Percentiles rank a stretch among this genome's conserved stretches.
phyloP scores from a whole-genome alignment of 78 protist genomes.

The Dictyostelium discoideum region dicty_2.7 NC_007088.5:3972001-3972500 shows the following conservation, averaged over 20 bases:
- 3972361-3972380: slow-evolving; percentile 9
- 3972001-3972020: slow-evolving; percentile 65
- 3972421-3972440: neutral
- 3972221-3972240: neutral
- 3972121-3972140: slow-evolving; percentile 56
- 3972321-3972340: slow-evolving; percentile 21
- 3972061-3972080: slow-evolving; percentile 18
- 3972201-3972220: slow-evolving; percentile 27
- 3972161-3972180: slow-evolving; percentile 50
- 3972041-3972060: slow-evolving; percentile 7
- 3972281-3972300: slow-evolving; percentile 31
- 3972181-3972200: slow-evolving; percentile 57
- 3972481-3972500: neutral
- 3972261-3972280: neutral
- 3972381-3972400: neutral
- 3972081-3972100: slow-evolving; percentile 2
- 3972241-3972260: slow-evolving; percentile 5
- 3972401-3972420: slow-evolving; percentile 29
- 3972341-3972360: slow-evolving; percentile 31
- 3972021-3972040: neutral
- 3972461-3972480: neutral
- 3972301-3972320: slow-evolving; percentile 44
- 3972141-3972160: slow-evolving; percentile 30
- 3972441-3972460: neutral
- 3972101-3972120: slow-evolving; percentile 53